These are phyloP conservation scores for Ophiocordyceps robertsii DNA, from an alignment of 2,329 filamentous ascomycete species.

Conservation along the genomic window DNA sequence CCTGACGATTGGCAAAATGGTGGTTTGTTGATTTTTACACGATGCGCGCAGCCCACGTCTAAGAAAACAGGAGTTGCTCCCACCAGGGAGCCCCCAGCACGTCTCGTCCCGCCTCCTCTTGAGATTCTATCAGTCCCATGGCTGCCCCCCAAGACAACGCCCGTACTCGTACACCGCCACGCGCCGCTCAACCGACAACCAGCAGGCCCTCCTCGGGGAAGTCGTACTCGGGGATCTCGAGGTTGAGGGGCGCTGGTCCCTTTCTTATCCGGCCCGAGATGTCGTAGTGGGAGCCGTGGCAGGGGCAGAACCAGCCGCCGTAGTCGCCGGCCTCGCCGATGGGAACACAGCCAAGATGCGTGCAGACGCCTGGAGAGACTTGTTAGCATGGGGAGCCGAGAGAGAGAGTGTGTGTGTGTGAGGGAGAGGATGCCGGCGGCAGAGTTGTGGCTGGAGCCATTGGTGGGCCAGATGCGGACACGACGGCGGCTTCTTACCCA, in stretches of 20 bases:
- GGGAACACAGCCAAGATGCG: slow-evolving; percentile 96
- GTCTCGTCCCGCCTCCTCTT: neutral
- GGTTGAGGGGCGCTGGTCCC: slow-evolving; percentile 92
- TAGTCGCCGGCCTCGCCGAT: slow-evolving; percentile 98
- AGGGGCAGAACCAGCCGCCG: slow-evolving; percentile 99
- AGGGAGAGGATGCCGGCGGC: neutral
- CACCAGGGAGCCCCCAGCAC: slow-evolving; percentile 6
- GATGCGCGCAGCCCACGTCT: slow-evolving; percentile 21
- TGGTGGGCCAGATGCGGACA: neutral
- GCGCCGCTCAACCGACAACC: slow-evolving; percentile 67
- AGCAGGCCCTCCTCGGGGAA: slow-evolving; percentile 85
- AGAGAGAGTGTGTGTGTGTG: neutral
- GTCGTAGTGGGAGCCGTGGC: slow-evolving; percentile 99
- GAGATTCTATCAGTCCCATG: slow-evolving; percentile 6
- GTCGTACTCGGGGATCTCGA: slow-evolving; percentile 85
- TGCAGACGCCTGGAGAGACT: slow-evolving; percentile 69
- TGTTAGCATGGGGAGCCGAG: no score
- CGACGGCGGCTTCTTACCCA: slow-evolving; percentile 44
- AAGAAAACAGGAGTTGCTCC: slow-evolving; percentile 17
- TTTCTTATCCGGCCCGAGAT: slow-evolving; percentile 97
- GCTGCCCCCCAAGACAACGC: neutral
- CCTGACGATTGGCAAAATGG: neutral
- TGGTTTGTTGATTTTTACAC: slow-evolving; percentile 18
- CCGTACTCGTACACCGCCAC: slow-evolving; percentile 8
- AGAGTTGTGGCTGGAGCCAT: neutral